These are phyloP conservation scores for Bipolaris sorokiniana DNA, from an alignment of 2,329 filamentous ascomycete genomes.

Conservation along the genomic window DNA sequence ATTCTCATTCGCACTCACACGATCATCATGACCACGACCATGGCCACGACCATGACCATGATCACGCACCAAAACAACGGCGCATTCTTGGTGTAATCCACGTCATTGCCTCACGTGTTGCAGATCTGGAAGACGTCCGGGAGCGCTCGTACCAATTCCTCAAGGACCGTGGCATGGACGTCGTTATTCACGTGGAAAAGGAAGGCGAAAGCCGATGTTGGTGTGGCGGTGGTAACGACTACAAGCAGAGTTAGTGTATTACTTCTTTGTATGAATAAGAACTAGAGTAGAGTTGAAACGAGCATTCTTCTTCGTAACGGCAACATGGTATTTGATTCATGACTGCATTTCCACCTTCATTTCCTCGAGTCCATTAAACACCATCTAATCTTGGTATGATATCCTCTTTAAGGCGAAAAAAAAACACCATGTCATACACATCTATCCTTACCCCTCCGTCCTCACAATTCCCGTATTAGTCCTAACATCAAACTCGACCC, in stretches of 20 bases:
- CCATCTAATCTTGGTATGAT: background rate
- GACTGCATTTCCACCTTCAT: background rate
- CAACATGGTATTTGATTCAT: background rate
- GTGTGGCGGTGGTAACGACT: conserved; percentile 59
- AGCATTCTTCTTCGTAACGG: background rate
- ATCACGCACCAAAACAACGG: conserved; percentile 37
- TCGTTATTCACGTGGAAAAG: conserved; percentile 85
- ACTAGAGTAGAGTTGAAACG: background rate
- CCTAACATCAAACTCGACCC: conserved; percentile 77
- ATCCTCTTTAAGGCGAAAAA: background rate
- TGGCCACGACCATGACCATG: conserved; percentile 42
- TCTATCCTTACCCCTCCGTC: conserved; percentile 23
- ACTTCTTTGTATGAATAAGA: background rate
- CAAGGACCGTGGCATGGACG: conserved; percentile 73
- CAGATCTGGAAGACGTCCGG: conserved; percentile 81
- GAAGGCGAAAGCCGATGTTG: conserved; percentile 75
- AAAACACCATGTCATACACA: background rate
- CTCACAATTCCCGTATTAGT: conserved; percentile 36
- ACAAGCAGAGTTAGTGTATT: conserved; percentile 6
- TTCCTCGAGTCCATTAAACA: too few species aligned
- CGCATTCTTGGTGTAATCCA: conserved; percentile 84
- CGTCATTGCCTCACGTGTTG: conserved; percentile 73
- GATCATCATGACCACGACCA: conserved; percentile 32
- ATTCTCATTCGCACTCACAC: conserved; percentile 11
- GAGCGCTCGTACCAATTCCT: conserved; percentile 77